Evolutionary conservation across 2,329 filamentous ascomycete species (phyloP).

Genomic region (Fusarium bulbicola): DNA sequence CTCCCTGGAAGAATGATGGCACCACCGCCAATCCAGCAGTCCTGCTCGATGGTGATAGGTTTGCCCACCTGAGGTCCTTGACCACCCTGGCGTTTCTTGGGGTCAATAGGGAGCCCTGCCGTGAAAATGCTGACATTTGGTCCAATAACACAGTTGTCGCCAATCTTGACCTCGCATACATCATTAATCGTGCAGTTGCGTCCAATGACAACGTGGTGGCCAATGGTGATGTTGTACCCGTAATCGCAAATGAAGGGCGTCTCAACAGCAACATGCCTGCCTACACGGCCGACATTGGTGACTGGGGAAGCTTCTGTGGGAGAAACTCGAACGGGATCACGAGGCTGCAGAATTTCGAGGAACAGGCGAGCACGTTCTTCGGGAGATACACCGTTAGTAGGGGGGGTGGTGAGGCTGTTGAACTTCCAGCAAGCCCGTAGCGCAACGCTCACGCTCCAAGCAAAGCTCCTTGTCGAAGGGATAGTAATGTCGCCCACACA

Average conservation of each 20-base stretch:
- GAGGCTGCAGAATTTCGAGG: conserved; percentile 74
- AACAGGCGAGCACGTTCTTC: conserved; percentile 76
- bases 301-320: conserved; percentile 62
- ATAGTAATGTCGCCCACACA: conserved; percentile 79
- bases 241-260: conserved; percentile 93
- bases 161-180: conserved; percentile 83
- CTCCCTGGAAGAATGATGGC: conserved; percentile 82
- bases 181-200: conserved; percentile 88
- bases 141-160: conserved; percentile 78
- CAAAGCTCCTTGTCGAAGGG: conserved; percentile 81
- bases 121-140: conserved; percentile 89
- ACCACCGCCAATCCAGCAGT: conserved; percentile 84
- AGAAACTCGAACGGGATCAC: conserved; percentile 64
- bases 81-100: conserved; percentile 76
- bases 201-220: conserved; percentile 83
- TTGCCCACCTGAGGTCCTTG: conserved; percentile 76
- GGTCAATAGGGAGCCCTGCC: conserved; percentile 76
- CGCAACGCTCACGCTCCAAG: conserved; percentile 86
- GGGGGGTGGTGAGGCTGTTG: conserved; percentile 80
- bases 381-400: conserved; percentile 74
- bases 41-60: conserved; percentile 81
- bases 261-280: conserved; percentile 81
- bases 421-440: conserved; percentile 84
- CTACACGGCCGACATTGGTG: conserved; percentile 69
- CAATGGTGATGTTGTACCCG: conserved; percentile 92